Percentiles rank a stretch among this genome's conserved stretches.
phyloP scores from a whole-genome alignment of 768 basidiomycete genomes.

The Boletus rubropictus region DNA sequence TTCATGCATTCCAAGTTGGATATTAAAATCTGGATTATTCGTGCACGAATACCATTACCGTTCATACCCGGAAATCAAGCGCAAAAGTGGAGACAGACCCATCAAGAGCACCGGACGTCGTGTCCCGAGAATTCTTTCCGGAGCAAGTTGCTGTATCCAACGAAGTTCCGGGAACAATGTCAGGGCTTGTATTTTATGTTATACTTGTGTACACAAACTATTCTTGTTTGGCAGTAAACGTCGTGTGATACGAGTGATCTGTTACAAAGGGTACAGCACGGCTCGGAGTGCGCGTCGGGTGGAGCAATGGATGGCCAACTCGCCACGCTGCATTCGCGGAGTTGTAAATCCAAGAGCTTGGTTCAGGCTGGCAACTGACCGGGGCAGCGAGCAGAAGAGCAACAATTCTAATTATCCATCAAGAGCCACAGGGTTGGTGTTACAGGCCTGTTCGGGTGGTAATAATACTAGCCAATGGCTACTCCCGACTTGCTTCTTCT shows the following conservation, averaged over 20 bases:
- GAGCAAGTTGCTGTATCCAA: constrained; percentile 2
- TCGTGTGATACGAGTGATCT: background rate
- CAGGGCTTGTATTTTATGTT: constrained; percentile 1
- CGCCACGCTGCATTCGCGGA: constrained; percentile 31
- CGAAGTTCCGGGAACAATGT: background rate
- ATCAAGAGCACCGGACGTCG: constrained; percentile 4
- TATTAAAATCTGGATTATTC: constrained; percentile 21
- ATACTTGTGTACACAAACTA: constrained; percentile 17
- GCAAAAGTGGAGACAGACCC: background rate
- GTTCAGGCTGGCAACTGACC: background rate
- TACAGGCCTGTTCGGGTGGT: constrained; percentile 13
- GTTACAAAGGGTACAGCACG: background rate
- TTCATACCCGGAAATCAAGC: constrained; percentile 25
- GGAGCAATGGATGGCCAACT: background rate
- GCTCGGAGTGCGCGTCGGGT: no score
- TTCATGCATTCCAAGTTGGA: constrained; percentile 11
- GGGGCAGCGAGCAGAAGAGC: constrained; percentile 1
- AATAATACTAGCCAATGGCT: constrained; percentile 26
- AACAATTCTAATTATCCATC: background rate
- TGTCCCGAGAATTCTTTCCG: background rate
- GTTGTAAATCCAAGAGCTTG: constrained; percentile 17
- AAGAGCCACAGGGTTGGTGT: constrained; percentile 7
- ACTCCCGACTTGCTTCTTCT: constrained; percentile 5
- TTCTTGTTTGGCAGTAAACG: background rate
- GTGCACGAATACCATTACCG: constrained; percentile 3